These are phyloP conservation scores for Omphalotus guepiniiformis DNA, from an alignment of 768 basidiomycete genomes.

Conservation along the genomic window DNA sequence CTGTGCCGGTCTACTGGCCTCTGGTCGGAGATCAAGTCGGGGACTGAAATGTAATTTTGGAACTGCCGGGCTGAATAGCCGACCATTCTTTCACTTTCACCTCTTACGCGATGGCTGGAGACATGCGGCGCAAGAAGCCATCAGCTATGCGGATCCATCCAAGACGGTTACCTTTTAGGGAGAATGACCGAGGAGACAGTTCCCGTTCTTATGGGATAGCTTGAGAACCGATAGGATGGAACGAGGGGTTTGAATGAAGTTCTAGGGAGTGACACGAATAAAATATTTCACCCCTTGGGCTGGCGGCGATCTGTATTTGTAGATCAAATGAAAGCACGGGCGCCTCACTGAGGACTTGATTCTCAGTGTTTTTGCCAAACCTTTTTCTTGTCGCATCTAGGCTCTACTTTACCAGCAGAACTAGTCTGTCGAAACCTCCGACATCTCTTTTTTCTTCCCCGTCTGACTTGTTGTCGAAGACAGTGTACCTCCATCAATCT, in stretches of 20 bases:
- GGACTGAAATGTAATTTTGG: too few species aligned
- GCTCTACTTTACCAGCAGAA: background rate
- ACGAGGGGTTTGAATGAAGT: constrained; percentile 5
- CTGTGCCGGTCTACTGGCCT: too few species aligned
- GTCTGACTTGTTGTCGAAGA: too few species aligned
- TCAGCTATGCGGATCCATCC: constrained; percentile 5
- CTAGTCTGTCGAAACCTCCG: too few species aligned
- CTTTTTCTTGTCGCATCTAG: background rate
- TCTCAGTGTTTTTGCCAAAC: constrained; percentile 1
- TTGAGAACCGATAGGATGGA: constrained; percentile 1
- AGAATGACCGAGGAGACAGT: background rate
- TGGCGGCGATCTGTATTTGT: background rate
- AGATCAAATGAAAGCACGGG: background rate
- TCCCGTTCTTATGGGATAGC: background rate
- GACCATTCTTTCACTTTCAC: too few species aligned
- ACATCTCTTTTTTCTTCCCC: too few species aligned
- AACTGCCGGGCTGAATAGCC: too few species aligned
- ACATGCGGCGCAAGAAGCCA: constrained; percentile 9
- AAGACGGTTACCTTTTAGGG: constrained; percentile 5
- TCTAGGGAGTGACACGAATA: background rate
- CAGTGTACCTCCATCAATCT: too few species aligned
- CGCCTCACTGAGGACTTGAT: background rate
- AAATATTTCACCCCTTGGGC: background rate
- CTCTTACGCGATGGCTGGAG: too few species aligned
- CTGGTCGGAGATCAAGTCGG: too few species aligned